Conservation (phyloP, 192 early-diverging fungal genomes). For the Jimgerdemannia lactiflua region DNA sequence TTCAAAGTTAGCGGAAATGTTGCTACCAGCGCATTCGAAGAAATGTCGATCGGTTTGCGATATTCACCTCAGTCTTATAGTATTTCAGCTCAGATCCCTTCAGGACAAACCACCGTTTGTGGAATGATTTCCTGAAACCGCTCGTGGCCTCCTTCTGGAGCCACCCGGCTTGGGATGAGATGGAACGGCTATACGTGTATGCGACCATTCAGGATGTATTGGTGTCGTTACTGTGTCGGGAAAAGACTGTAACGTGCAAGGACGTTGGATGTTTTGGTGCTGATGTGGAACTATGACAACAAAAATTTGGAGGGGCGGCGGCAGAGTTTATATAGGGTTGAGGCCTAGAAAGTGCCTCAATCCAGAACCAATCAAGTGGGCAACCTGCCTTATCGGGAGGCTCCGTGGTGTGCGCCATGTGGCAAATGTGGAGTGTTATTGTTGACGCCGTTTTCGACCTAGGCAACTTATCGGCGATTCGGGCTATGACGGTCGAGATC, state of each 20-base stretch:
- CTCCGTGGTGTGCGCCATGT: too few relatives aligned
- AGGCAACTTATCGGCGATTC: too few relatives aligned
- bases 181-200: background rate
- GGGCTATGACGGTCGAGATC: too few relatives aligned
- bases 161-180: background rate
- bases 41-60: background rate
- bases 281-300: background rate
- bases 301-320: background rate
- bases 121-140: background rate
- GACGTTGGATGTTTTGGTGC: background rate
- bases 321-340: background rate
- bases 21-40: background rate
- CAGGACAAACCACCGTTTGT: conserved; percentile 53
- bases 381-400: background rate
- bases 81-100: conserved; percentile 56
- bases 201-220: background rate
- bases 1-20: background rate
- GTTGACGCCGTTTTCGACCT: too few relatives aligned
- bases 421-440: too few relatives aligned
- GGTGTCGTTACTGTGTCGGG: background rate
- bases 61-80: conserved; percentile 32
- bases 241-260: background rate
- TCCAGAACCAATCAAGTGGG: background rate
- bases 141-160: background rate
- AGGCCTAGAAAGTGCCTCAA: background rate